Evolutionary conservation across 2,329 filamentous ascomycete genomes (phyloP), one percentile per base, ranked within the genome.

Genomic region (Phyllosticta citribraziliensis): DNA sequence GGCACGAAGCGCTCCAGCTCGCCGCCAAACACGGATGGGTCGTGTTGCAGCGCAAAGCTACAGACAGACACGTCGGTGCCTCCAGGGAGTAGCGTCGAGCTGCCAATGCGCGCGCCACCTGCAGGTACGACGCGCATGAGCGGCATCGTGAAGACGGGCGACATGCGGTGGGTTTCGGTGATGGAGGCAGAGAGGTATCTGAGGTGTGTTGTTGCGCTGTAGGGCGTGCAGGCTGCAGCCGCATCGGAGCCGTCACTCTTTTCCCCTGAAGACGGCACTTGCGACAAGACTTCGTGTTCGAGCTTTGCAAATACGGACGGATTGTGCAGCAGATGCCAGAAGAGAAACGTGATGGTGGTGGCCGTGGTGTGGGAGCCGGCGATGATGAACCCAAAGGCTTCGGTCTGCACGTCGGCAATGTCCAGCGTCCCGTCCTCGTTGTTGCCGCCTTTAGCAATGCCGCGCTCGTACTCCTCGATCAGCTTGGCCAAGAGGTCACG

Each of bases 381-480:
- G 33, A 62, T 52, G 55, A 62, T 53, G 47, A 62, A 54, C n/a
- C 56, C 56, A 47, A 62, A 62, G 14, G 60, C 60, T 27, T 60
- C 60, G 25, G 60, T 62, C 24, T 62, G 50, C 14, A 62, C 35
- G n/a, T 62, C 60, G 19, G 27, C 20, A 10, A 20, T 10, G 19
- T 52, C 57, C n/a, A 54, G 24, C 19, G 14, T 30, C 20, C n/a
- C 27, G 58, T 52, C 58, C 6, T 20, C n/a, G 27, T 14, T 47
- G 20, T 12, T 5, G 40, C 40, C 40, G 17, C 40, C 6, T n/a
- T 47, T 47, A 17, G 27, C 27, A 10, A 24, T 19, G 25, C 52
- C 57, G 19, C 24, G 20, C 3, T 33, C 8, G 27, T 33, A 20
- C n/a, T 57, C 61, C 11, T 25, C 3, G n/a, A 60, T 22, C n/a